These are phyloP conservation scores for Pouteria glomerata DNA, from an alignment of 148 eudicot species.

Conservation along the genomic window DNA sequence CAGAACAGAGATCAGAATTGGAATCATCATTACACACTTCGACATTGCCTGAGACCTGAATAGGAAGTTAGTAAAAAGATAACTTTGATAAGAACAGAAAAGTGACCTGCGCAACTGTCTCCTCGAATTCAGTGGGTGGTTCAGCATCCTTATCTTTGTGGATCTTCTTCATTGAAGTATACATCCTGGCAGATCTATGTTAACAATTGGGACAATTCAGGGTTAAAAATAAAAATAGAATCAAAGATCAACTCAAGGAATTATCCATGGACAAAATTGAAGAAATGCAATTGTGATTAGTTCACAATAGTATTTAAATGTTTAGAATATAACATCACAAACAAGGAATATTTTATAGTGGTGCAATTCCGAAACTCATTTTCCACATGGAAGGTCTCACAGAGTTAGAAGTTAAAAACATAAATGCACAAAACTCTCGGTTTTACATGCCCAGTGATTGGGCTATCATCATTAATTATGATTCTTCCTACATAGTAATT, in stretches of 20 bases:
- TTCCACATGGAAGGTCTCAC: background rate
- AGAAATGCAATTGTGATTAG: background rate
- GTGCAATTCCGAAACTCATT: background rate
- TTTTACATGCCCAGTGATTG: background rate
- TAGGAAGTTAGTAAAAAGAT: background rate
- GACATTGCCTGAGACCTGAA: too few species aligned
- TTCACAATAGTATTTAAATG: background rate
- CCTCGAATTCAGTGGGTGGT: slow-evolving; percentile 67
- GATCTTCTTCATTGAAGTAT: slow-evolving; percentile 59
- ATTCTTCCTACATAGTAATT: too few species aligned
- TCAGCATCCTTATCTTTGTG: slow-evolving; percentile 67
- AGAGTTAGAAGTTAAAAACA: background rate
- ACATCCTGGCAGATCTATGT: slow-evolving; percentile 39
- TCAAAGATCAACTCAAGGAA: background rate
- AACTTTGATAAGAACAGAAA: background rate
- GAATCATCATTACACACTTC: background rate
- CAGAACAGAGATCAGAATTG: background rate
- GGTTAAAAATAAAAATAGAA: background rate
- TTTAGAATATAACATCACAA: background rate
- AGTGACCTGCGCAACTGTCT: slow-evolving; percentile 68
- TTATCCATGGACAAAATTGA: background rate
- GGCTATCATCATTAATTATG: background rate
- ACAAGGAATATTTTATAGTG: too few species aligned
- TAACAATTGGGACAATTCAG: background rate
- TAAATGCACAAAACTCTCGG: background rate